Percentiles rank a stretch among this genome's conserved stretches.
These are phyloP conservation scores for Tolypocladium tropicale DNA, from an alignment of 2,329 filamentous ascomycete genomes.

Conservation along the genomic window DNA sequence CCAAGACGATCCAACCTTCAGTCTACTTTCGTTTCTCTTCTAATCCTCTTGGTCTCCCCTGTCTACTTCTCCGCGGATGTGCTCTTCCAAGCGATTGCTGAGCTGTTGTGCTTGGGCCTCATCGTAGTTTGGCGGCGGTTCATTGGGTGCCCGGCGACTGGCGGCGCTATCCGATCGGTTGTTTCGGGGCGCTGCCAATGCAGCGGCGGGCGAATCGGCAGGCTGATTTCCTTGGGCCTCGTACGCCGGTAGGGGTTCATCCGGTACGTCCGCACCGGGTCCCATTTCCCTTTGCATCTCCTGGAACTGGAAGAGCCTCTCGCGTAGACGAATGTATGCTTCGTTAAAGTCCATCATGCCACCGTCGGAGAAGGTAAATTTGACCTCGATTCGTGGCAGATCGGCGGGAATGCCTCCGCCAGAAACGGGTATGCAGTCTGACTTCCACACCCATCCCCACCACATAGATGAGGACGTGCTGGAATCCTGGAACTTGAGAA, in stretches of 20 bases:
- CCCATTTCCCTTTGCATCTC: conserved; percentile 63
- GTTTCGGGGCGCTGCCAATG: conserved; percentile 13
- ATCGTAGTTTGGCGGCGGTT: conserved; percentile 85
- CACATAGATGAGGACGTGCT: conserved; percentile 73
- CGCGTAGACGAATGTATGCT: conserved; percentile 74
- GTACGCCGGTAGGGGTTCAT: conserved; percentile 85
- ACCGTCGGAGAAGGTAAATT: conserved; percentile 85
- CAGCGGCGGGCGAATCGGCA: conserved; percentile 14
- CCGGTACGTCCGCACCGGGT: conserved; percentile 54
- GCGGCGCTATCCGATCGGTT: conserved; percentile 25
- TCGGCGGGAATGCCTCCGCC: conserved; percentile 73
- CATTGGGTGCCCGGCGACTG: conserved; percentile 43
- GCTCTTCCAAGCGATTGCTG: conserved; percentile 52
- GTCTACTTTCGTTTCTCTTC: background rate
- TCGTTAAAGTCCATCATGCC: conserved; percentile 88
- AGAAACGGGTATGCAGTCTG: conserved; percentile 66
- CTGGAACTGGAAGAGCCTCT: conserved; percentile 70
- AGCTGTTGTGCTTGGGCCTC: conserved; percentile 71
- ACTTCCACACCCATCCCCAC: conserved; percentile 89
- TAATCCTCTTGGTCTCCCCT: conserved; percentile 28
- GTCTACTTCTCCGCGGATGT: conserved; percentile 64
- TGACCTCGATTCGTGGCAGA: conserved; percentile 65
- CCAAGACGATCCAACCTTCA: background rate
- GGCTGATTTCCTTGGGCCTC: conserved; percentile 41
- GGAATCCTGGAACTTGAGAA: conserved; percentile 79